phyloP scores from a whole-genome alignment of 768 basidiomycete genomes.

The Fistulinella prunicolor region DNA sequence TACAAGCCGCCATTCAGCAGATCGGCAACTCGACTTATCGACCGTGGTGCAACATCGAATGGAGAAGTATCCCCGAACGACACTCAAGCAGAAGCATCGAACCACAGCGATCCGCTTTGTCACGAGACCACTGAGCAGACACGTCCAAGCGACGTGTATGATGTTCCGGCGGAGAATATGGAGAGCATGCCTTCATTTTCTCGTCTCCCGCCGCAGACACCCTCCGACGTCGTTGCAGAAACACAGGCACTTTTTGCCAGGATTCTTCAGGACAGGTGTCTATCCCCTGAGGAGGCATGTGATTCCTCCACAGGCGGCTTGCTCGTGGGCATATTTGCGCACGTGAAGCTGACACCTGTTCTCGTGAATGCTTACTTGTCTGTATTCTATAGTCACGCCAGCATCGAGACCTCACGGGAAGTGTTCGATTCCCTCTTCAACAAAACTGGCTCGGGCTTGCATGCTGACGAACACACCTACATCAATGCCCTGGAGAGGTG shows the following conservation, averaged over 20 bases:
- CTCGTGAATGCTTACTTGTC: conserved; percentile 81
- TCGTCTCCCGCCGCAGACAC: conserved; percentile 68
- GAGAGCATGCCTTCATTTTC: conserved; percentile 28
- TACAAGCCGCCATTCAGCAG: conserved; percentile 71
- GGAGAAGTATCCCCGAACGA: conserved; percentile 6
- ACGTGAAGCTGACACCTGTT: conserved; percentile 55
- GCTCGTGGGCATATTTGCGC: conserved; percentile 45
- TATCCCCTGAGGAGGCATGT: not conserved
- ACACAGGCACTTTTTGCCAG: conserved; percentile 60
- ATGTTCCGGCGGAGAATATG: conserved; percentile 1
- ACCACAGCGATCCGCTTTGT: not conserved
- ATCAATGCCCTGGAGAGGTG: conserved; percentile 71
- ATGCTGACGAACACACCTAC: conserved; percentile 53
- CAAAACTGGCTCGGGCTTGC: conserved; percentile 33
- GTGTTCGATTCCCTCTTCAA: conserved; percentile 53
- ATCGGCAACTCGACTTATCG: conserved; percentile 43
- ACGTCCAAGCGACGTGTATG: not conserved
- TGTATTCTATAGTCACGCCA: conserved; percentile 61
- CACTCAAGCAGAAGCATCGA: not conserved
- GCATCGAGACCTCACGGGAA: conserved; percentile 46
- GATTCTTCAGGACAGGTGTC: conserved; percentile 45
- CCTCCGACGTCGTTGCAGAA: conserved; percentile 70
- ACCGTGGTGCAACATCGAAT: conserved; percentile 7
- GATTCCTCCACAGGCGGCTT: not conserved
- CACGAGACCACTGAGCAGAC: conserved; percentile 8